Percentiles rank a stretch among this genome's conserved stretches.
These are phyloP conservation scores for Neurospora crassa DNA, from an alignment of 2,329 filamentous ascomycete genomes.

Conservation along the genomic window DNA sequence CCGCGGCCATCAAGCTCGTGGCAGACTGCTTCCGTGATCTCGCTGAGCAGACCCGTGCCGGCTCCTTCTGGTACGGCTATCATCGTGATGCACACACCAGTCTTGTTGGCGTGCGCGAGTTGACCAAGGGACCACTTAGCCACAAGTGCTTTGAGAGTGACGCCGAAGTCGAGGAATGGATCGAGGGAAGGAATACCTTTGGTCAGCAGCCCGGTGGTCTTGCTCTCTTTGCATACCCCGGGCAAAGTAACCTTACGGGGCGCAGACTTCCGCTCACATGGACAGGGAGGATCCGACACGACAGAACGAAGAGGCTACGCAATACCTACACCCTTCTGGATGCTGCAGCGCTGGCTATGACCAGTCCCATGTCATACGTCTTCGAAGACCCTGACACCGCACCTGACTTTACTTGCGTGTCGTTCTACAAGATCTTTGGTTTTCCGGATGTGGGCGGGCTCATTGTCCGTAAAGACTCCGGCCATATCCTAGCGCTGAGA, in stretches of 20 bases:
- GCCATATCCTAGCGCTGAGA: conserved; percentile 42
- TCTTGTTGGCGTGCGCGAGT: conserved; percentile 59
- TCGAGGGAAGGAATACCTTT: conserved; percentile 16
- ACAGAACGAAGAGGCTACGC: conserved; percentile 20
- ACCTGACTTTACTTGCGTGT: conserved; percentile 52
- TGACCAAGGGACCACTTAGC: conserved; percentile 43
- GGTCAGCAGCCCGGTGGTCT: conserved; percentile 15
- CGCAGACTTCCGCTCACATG: conserved; percentile 50
- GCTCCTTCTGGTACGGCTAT: conserved; percentile 48
- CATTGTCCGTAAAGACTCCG: conserved; percentile 45
- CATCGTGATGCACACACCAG: conserved; percentile 54
- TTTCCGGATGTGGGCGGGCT: conserved; percentile 56
- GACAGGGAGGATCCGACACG: conserved; percentile 30
- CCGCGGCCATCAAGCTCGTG: conserved; percentile 53
- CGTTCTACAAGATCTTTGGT: conserved; percentile 59
- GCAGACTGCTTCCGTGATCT: conserved; percentile 47
- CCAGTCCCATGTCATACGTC: conserved; percentile 40
- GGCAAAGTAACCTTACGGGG: conserved; percentile 63
- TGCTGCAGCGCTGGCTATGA: conserved; percentile 56
- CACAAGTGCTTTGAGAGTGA: conserved; percentile 52
- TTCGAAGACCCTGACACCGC: conserved; percentile 40
- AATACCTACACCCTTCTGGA: conserved; percentile 48
- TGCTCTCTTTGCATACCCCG: conserved; percentile 53
- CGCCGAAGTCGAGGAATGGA: conserved; percentile 35
- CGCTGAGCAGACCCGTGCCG: conserved; percentile 33